Evolutionary conservation across 2,329 filamentous ascomycete genomes (phyloP).

Genomic region (Clonostachys chloroleuca): DNA sequence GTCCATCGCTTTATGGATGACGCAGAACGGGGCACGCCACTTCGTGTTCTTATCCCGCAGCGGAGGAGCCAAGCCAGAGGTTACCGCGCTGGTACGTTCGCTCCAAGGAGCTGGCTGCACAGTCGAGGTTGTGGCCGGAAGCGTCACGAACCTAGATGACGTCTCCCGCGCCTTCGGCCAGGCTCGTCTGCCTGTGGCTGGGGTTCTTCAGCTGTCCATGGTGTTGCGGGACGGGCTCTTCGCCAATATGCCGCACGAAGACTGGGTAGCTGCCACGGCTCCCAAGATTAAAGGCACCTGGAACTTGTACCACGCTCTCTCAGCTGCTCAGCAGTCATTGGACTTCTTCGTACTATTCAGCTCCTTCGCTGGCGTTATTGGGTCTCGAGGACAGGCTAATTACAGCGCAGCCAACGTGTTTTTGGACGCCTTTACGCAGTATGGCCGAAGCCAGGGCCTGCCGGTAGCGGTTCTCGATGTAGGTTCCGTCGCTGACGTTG

Average conservation of each 20-base stretch:
- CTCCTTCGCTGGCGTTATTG: constrained; percentile 21
- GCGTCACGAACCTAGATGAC: constrained; percentile 17
- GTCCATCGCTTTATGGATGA: constrained; percentile 40
- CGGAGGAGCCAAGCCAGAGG: constrained; percentile 17
- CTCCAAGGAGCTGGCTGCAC: constrained; percentile 15
- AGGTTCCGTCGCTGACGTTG: too few relatives aligned
- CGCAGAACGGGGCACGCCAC: constrained; percentile 38
- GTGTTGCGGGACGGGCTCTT: constrained; percentile 12
- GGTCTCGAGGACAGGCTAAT: constrained; percentile 22
- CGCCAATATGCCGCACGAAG: constrained; percentile 21
- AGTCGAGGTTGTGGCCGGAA: constrained; percentile 19
- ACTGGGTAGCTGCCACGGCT: constrained; percentile 15
- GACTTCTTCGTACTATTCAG: constrained; percentile 25
- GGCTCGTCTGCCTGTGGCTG: constrained; percentile 21
- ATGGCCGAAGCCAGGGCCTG: background rate
- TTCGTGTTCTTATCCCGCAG: constrained; percentile 43
- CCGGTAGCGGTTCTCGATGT: background rate
- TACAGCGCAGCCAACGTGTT: constrained; percentile 32
- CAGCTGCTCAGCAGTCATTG: constrained; percentile 6
- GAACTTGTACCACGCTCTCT: constrained; percentile 21
- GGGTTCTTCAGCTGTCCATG: constrained; percentile 34
- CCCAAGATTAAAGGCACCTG: constrained; percentile 27
- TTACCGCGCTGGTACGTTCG: constrained; percentile 9
- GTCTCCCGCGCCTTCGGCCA: constrained; percentile 13
- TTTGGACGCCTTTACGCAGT: constrained; percentile 25